Evolutionary conservation across 768 basidiomycete genomes (phyloP).

Genomic region (Lyophyllum shimeji): DNA sequence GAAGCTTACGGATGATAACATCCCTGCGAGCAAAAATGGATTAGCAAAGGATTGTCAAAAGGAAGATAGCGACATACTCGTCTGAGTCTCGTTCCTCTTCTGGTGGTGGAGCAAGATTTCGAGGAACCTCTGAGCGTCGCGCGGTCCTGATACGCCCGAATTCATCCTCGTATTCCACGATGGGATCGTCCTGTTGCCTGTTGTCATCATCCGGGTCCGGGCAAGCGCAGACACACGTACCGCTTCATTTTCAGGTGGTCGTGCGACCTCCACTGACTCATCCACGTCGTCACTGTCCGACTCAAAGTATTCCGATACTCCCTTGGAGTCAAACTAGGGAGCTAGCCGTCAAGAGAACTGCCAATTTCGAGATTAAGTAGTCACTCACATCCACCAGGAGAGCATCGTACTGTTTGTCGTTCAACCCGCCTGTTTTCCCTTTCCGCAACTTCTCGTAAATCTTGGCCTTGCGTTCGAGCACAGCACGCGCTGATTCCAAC

Average conservation of each 20-base stretch:
- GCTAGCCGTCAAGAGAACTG: background rate
- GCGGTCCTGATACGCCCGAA: constrained; percentile 76
- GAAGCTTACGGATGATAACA: constrained; percentile 52
- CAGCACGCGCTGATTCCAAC: constrained; percentile 68
- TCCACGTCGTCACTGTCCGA: constrained; percentile 78
- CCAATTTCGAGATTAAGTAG: background rate
- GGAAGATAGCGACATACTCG: constrained; percentile 41
- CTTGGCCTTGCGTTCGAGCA: constrained; percentile 74
- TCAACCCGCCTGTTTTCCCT: constrained; percentile 78
- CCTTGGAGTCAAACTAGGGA: constrained; percentile 66
- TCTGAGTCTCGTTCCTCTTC: constrained; percentile 53
- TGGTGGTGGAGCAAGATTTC: constrained; percentile 52
- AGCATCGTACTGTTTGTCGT: constrained; percentile 68
- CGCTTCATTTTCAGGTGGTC: constrained; percentile 37
- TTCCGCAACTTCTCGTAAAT: constrained; percentile 77
- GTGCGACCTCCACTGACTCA: constrained; percentile 70
- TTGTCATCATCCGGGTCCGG: too few relatives aligned
- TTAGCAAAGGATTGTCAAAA: constrained; percentile 9
- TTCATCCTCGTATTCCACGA: constrained; percentile 86
- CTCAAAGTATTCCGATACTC: constrained; percentile 47
- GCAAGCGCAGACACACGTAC: constrained; percentile 29
- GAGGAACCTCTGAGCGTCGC: constrained; percentile 74
- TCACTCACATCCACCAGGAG: constrained; percentile 77
- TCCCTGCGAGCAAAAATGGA: constrained; percentile 39
- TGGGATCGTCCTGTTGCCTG: constrained; percentile 59